Base-by-base conservation (phyloP, 2,329 filamentous ascomycete species). In the Pseudocercospora fuligena region DNA sequence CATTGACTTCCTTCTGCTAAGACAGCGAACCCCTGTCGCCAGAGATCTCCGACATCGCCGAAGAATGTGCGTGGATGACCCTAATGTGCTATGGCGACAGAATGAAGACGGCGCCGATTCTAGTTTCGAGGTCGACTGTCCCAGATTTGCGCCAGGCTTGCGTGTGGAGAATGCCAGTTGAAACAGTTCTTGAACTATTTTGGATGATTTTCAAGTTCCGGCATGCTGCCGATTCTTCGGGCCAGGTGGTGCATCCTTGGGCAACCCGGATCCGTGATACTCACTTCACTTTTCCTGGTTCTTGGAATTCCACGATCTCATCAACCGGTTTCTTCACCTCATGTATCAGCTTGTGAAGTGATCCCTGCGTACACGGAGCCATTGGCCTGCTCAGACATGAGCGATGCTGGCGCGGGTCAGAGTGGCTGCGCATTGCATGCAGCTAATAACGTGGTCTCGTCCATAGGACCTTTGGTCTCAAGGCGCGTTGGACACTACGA, bases 121-220 rank as follows among this genome's bases (percentile, higher is more conserved):
- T 51, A 53, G 49, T 27, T 36, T 9, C 7, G 23, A 23, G 19
- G 49, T 9, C 46, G 21, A 5, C 33, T 49, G n/a, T 19, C 14
- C 46, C 46, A 49, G 46, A 49, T 49, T 49, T 11, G 46, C 46
- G 21, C 46, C n/a, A 49, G 46, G n/a, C 21, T 23, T 27, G 49
- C 11, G 54, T 36, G 54, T 58, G 54, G 54, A 58, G 54, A 58
- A 58, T 58, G 54, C 29, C 29, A 31, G 29, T 56, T 31, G 23
- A 33, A 27, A n/a, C 51, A 6, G 51, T 16, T 53, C 49, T 53
- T 53, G 49, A 53, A 53, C n/a, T n/a, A 11, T 36, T 36, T 14
- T 12, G 33, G 33, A 36, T 40, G 4, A 40, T 14, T 40, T 29
- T 7, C 51, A 36, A 19, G 56, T 27, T 14, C 56, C 56, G 31